Evolutionary conservation across 1,284 basidiomycete genomes (phyloP).

Genomic region (Boletus subluridellus): DNA sequence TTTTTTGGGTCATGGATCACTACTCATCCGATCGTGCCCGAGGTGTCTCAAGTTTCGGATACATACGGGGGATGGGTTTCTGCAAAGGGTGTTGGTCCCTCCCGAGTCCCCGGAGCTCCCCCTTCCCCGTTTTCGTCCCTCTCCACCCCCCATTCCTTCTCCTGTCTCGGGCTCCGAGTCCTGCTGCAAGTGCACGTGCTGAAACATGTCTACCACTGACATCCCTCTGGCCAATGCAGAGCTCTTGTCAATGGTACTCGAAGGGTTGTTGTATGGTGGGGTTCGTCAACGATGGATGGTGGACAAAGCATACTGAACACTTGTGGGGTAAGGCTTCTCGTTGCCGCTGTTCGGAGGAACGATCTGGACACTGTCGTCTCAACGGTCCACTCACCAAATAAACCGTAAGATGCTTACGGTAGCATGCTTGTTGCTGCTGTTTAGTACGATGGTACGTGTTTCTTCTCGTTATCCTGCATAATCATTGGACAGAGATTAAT

Average conservation of each 20-base stretch:
- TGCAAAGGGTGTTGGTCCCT: neutral
- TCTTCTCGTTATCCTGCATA: neutral
- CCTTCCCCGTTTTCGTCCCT: neutral
- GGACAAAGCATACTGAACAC: neutral
- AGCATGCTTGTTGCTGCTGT: constrained; percentile 5
- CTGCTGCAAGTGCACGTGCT: neutral
- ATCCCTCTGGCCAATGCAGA: constrained; percentile 20
- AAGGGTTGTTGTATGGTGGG: constrained; percentile 17
- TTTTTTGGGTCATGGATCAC: neutral
- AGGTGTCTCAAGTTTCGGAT: neutral
- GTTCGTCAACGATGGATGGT: no score
- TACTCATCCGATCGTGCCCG: neutral
- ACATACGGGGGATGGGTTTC: neutral
- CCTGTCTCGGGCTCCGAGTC: neutral
- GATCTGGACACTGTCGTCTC: neutral
- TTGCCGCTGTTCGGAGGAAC: constrained; percentile 9
- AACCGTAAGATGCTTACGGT: neutral
- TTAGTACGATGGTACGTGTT: constrained; percentile 6
- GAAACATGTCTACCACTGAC: neutral
- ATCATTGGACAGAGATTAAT: neutral
- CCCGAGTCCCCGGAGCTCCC: no score
- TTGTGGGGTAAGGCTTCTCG: constrained; percentile 4
- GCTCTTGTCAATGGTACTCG: constrained; percentile 12
- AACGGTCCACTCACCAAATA: neutral
- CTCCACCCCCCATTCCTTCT: no score